These are phyloP conservation scores for Coemansia sp. DNA, from an alignment of 192 early-diverging fungal genomes.

Conservation along the genomic window DNA sequence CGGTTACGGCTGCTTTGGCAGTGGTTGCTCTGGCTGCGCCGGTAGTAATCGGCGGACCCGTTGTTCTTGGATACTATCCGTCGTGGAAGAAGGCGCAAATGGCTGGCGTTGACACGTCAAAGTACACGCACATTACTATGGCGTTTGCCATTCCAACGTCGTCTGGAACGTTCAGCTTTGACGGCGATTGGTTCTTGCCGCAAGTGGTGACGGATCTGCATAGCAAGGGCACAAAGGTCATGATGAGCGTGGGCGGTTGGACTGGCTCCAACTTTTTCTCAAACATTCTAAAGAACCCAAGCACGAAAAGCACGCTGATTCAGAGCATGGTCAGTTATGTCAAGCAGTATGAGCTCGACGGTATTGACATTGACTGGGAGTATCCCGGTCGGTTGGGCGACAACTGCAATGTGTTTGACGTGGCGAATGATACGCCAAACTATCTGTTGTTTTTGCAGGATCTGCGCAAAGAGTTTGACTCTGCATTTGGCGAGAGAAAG, in stretches of 20 bases:
- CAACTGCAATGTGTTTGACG: constrained; percentile 51
- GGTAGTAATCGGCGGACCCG: constrained; percentile 5
- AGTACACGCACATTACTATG: constrained; percentile 72
- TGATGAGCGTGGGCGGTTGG: constrained; percentile 71
- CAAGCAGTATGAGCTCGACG: constrained; percentile 56
- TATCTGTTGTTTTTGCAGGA: constrained; percentile 61
- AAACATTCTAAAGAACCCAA: constrained; percentile 50
- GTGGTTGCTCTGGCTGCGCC: not conserved
- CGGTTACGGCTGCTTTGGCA: not conserved
- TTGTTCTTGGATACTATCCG: constrained; percentile 47
- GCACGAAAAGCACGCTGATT: constrained; percentile 57
- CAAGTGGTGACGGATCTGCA: constrained; percentile 55
- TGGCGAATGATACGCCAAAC: constrained; percentile 63
- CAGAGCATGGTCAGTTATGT: constrained; percentile 62
- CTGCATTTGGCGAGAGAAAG: constrained; percentile 19
- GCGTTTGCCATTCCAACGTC: constrained; percentile 57
- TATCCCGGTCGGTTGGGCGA: constrained; percentile 59
- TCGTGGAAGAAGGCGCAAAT: constrained; percentile 40
- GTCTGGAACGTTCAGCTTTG: constrained; percentile 42
- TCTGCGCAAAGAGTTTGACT: constrained; percentile 42
- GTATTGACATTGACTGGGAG: constrained; percentile 75
- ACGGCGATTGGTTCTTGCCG: constrained; percentile 39
- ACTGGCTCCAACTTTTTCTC: constrained; percentile 69
- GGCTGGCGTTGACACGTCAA: constrained; percentile 28
- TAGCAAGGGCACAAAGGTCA: constrained; percentile 58